These are phyloP conservation scores for Ogataea neopini DNA, from an alignment of 805 yeast genomes.

Conservation along the genomic window DNA sequence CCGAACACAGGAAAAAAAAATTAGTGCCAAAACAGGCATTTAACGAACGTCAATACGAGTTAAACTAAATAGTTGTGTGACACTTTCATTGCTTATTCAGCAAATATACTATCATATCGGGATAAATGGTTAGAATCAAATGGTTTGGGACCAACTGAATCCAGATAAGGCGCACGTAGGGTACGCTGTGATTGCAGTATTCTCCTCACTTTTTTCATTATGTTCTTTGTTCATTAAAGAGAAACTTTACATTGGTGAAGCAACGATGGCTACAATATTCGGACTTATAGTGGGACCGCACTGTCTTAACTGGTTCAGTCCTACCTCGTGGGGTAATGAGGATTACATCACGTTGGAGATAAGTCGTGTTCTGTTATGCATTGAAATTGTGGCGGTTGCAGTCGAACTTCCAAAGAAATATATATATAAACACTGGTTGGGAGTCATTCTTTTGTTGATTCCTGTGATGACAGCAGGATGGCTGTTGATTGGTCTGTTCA, in stretches of 20 bases:
- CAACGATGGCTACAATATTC: constrained; percentile 62
- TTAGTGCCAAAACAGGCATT: background rate
- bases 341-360: constrained; percentile 57
- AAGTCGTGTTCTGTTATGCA: constrained; percentile 62
- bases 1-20: background rate
- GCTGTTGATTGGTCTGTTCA: constrained; percentile 61
- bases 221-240: constrained; percentile 62
- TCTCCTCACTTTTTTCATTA: constrained; percentile 56
- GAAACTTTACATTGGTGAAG: constrained; percentile 61
- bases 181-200: constrained; percentile 63
- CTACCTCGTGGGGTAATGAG: constrained; percentile 56
- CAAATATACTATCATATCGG: background rate
- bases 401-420: constrained; percentile 72
- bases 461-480: constrained; percentile 76
- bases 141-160: constrained; percentile 37
- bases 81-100: background rate
- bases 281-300: constrained; percentile 64
- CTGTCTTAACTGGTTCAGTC: constrained; percentile 58
- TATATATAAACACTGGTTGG: constrained; percentile 57
- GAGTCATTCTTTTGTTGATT: constrained; percentile 56
- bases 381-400: constrained; percentile 72
- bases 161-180: constrained; percentile 38
- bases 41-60: no score
- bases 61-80: background rate
- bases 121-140: constrained; percentile 8